Evolutionary conservation across 2,329 filamentous ascomycete genomes (phyloP), one percentile per base, ranked within the genome.

Genomic region (Huntiella omanensis): DNA sequence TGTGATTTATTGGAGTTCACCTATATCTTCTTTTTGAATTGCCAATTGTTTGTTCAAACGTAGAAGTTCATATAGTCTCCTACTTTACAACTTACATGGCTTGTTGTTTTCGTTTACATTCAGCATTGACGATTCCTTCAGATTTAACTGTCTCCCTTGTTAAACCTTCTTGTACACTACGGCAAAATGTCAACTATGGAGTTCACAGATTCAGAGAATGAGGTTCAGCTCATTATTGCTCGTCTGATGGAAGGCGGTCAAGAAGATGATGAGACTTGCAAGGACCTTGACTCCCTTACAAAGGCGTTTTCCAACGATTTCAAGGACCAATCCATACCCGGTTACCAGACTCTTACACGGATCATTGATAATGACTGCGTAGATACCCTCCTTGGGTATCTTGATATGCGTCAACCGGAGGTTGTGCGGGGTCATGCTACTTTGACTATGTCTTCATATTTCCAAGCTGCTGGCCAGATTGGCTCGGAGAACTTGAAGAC

Each of bases 211-310:
- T 60, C 54, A 63, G 63, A 71, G 54, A 78, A 83, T 56, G 67
- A 80, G 56, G 80, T 81, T 47, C 73, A 80, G 56, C 73, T 93
- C 48, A 77, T 88, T 54, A 75, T 95, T 53, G 87, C 87, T 17
- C 81, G 83, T 56, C 67, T 95, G 54, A 92, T 95, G 78, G 84
- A 92, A 59, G 85, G 84, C 39, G 86, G 85, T 45, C 76, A 87
- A 55, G 84, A 94, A 54, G 83, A 83, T 57, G 74, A 77, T 48
- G 77, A 83, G 53, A 80, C 74, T 10, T 77, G 72, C 54, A 62
- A 62, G 50, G 69, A 75, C 50, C 63, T 80, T 40, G 70, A 73
- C 53, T 60, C 62, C 47, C 67, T 80, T 46, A 76, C 75, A 39
- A 73, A 69, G 58, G 63, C 80, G 35, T 64, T 80, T 47, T 69